Evolutionary conservation across 176 grass and related monocot genomes (phyloP), one percentile per base, ranked within the genome.

Genomic region (Coix lacrymajobi): DNA sequence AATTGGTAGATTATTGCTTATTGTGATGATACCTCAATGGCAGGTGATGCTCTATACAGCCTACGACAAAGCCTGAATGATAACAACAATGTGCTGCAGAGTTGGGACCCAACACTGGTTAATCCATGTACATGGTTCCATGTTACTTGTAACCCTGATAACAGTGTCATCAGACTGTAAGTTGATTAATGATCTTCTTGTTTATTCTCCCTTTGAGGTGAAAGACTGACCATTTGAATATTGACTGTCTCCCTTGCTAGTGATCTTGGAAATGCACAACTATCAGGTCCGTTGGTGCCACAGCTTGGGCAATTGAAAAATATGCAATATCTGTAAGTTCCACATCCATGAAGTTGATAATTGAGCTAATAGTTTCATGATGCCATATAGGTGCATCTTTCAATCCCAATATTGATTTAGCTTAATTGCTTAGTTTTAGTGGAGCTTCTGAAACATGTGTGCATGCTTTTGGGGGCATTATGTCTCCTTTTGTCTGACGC

Each of bases 51-150:
- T 68, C 87, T 96, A 64, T 87, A 62, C 70, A 90, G 76, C 57
- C 75, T 96, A 36, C 89, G 84, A 5, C 86, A 76, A 79, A 96
- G 75, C 34, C 87, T 96, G 52, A 96, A 85, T 68, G 93, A 96
- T 89, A 36, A 77, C 41, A 84, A 78, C 62, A 96, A 81, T 70
- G 93, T 96, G 52, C 77, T 96, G 30, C 90, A 96, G 76, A 96
- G 90, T 86, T 96, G 93, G 93, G 93, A 92, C 86, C 56, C 90
- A 44, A 91, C 93, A 45, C 83, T 96, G 36, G 93, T 96, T 76
- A 96, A 96, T 85, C 90, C 90, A 16, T 96, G 93, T 77, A 96
- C 93, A 79, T 96, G 90, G 93, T 96, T 96, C 77, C 93, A 96
- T 87, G 90, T 96, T 73, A 96, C 93, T 37, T 96, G 93, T 75